Conservation (phyloP, 768 basidiomycete species). For the Podaxis sp. region DNA sequence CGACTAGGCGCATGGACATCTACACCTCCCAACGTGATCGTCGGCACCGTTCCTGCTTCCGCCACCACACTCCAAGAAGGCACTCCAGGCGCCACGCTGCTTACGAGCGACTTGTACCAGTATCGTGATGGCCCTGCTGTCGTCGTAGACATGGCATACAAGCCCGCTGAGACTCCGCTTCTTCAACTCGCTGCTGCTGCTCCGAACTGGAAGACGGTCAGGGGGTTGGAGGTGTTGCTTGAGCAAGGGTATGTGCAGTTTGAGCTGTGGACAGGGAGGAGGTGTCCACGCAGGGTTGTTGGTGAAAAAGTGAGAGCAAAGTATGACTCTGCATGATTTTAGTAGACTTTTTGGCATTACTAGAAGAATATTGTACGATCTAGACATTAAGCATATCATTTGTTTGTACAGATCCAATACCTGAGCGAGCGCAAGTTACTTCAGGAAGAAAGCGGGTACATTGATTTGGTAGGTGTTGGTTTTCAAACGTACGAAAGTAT, state of each 20-base stretch:
- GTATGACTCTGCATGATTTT: slow-evolving; percentile 26
- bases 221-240: slow-evolving; percentile 79
- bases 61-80: slow-evolving; percentile 38
- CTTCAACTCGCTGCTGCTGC: slow-evolving; percentile 54
- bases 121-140: slow-evolving; percentile 48
- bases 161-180: slow-evolving; percentile 81
- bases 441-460: background rate
- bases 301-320: slow-evolving; percentile 42
- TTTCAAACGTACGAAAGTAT: too few relatives aligned
- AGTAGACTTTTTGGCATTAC: background rate
- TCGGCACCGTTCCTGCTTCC: slow-evolving; percentile 84
- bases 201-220: slow-evolving; percentile 63
- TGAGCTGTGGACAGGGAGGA: slow-evolving; percentile 72
- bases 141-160: slow-evolving; percentile 93
- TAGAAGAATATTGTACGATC: background rate
- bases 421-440: background rate
- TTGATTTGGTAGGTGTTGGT: background rate
- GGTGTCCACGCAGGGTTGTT: slow-evolving; percentile 44
- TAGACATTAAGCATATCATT: background rate
- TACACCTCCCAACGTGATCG: slow-evolving; percentile 63
- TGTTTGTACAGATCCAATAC: background rate
- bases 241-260: slow-evolving; percentile 90
- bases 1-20: slow-evolving; percentile 51
- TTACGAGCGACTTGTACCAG: slow-evolving; percentile 56
- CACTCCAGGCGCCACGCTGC: slow-evolving; percentile 33